Evolutionary conservation across 1,284 basidiomycete genomes (phyloP).

Genomic region (Stygiomarasmius scandens): DNA sequence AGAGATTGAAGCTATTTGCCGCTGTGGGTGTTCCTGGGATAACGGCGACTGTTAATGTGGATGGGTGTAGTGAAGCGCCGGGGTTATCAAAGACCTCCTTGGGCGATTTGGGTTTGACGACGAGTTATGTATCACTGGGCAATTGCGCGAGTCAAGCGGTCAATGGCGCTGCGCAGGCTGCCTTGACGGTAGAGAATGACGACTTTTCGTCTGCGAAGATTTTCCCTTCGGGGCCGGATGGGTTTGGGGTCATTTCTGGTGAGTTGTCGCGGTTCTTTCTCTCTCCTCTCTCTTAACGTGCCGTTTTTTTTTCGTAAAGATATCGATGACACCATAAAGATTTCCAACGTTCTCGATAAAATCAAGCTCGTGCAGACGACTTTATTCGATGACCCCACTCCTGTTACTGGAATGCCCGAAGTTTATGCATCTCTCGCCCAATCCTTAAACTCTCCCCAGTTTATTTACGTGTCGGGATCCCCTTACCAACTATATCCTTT

Average conservation of each 20-base stretch:
- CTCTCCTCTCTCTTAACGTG: not conserved
- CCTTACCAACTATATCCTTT: conserved; percentile 47
- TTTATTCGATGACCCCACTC: conserved; percentile 38
- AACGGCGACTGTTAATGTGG: conserved; percentile 31
- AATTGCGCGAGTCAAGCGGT: not conserved
- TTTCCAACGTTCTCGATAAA: conserved; percentile 40
- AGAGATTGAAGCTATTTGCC: conserved; percentile 36
- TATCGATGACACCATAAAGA: conserved; percentile 46
- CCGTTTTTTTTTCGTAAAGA: not conserved
- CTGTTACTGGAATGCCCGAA: conserved; percentile 46
- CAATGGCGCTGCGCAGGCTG: not conserved
- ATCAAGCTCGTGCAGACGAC: conserved; percentile 36
- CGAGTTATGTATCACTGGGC: conserved; percentile 27
- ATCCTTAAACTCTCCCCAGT: conserved; percentile 38
- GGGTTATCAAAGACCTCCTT: conserved; percentile 25
- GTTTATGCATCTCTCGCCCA: conserved; percentile 38
- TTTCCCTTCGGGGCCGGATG: conserved; percentile 36
- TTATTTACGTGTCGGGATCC: conserved; percentile 44
- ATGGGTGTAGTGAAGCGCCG: conserved; percentile 29
- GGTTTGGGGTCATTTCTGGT: conserved; percentile 46
- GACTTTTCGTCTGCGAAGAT: conserved; percentile 28
- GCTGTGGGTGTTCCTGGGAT: conserved; percentile 34
- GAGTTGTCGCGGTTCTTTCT: not conserved
- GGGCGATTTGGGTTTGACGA: conserved; percentile 27
- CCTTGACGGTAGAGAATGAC: conserved; percentile 22